Evolutionary conservation across 306 rosid genomes (phyloP), one percentile per base, ranked within the genome.

Genomic region (Glycine soja): DNA sequence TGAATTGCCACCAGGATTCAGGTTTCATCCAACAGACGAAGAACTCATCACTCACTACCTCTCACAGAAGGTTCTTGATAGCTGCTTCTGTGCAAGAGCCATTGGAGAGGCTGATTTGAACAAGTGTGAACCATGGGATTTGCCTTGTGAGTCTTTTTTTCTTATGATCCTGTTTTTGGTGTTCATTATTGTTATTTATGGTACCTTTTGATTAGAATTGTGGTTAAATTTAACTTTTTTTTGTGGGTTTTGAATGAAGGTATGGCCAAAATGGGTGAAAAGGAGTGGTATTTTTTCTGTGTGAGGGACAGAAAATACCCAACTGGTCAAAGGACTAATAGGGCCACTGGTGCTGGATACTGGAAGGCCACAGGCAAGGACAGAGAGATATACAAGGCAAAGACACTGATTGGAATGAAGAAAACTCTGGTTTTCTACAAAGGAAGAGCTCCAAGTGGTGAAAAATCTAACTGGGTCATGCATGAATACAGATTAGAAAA

Each of bases 311-410:
- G 92, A 52, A 94, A 94, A 72, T 94, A 92, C 86, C 96, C 97
- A 80, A 88, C 96, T 45, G 97, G 98, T 13, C 48, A 87, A 2
- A 92, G 97, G 70, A 92, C 98, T n/a, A 94, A 94, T 76, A 87
- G 98, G 65, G 96, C 97, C 7, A 94, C 98, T 7, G 82, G 46
- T 3, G 89, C 98, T 43, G 98, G 98, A 7, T 94, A 92, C 15
- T 94, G 98, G 98, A 94, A 94, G 84, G 98, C 97, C 57, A 94
- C 98, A 11, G 98, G 98, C 8, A 94, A 91, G 91, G 98, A 94
- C 83, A 94, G 51, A 70, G 96, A 92, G 70, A 91, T 94, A 50
- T 86, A n/a, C 84, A 87, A 48, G 70, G 91, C 69, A 18, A 86
- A 77, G 61, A 13, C 61, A 3, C 77, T 89, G 1, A 89, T 94